Evolutionary conservation across 495 filamentous ascomycete species (phyloP), one percentile per base, ranked within the genome.

Genomic region (Pyrenula massariospora): DNA sequence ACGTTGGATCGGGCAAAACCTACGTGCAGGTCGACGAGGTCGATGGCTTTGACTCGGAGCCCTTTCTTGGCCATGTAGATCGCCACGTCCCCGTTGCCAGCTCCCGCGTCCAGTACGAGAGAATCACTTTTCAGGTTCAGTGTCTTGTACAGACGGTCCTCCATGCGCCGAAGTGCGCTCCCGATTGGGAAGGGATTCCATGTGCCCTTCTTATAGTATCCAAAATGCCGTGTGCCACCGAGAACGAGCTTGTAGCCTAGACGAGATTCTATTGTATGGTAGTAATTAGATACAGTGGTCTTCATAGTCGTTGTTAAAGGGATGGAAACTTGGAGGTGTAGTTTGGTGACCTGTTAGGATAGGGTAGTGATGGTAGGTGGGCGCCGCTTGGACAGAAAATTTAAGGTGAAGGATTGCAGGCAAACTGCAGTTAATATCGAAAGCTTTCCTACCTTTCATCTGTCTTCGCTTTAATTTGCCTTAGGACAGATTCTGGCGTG

Each of bases 21-120:
- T 48, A 80, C 56, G 58, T 78, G 75, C 59, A 69, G 68, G 24
- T 73, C 67, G 31, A 76, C 63, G 21, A 77, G 54, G 61, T 80
- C 74, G 50, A 80, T 72, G 36, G 58, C 74, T 12, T 67, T 60
- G 22, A 78, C 59, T 25, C 65, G 65, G 19, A 75, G 57, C 22
- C 66, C 65, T 3, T 25, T 56, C 25, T 65, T 56, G 25, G 73
- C 73, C 69, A 76, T 65, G 62, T 66, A 62, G 12, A 73, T 52
- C 2, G 73, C 75, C 48, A 76, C 73, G 61, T 70, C 66, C 8
- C 66, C 74, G 1, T 65, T 68, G 19, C 73, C 75, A 59, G 73
- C 73, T n/a, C 73, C 73, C 5, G 72, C 72, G 56, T 77, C 75
- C 1, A 77, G 63, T 1, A 77, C 66, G n/a, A 66, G 60, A 0